Conservation (phyloP, 768 basidiomycete genomes). For the Boletus tylopilopsis region DNA sequence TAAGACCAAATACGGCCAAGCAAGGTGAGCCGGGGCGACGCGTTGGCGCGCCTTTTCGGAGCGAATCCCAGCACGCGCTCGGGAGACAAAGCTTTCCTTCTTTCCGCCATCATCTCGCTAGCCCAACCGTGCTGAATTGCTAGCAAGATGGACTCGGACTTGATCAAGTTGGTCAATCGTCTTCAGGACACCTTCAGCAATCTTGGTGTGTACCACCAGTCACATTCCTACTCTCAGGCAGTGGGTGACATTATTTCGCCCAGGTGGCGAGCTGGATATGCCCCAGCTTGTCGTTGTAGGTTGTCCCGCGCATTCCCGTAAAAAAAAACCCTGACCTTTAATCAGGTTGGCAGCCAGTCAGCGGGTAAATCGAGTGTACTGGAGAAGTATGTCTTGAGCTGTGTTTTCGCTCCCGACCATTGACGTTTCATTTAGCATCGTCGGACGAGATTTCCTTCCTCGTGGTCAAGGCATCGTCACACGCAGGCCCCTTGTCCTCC, state of each 20-base stretch:
- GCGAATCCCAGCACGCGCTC: slow-evolving; percentile 16
- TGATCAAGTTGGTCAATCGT: slow-evolving; percentile 92
- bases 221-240: slow-evolving; percentile 4
- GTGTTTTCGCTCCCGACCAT: slow-evolving; percentile 3
- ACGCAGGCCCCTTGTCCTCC: slow-evolving; percentile 89
- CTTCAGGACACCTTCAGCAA: slow-evolving; percentile 92
- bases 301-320: slow-evolving; percentile 14
- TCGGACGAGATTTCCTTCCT: slow-evolving; percentile 88
- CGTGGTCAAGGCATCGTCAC: slow-evolving; percentile 95
- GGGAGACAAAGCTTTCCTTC: slow-evolving; percentile 1
- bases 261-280: slow-evolving; percentile 91
- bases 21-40: slow-evolving; percentile 29
- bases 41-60: slow-evolving; percentile 18
- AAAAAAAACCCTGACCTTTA: neutral
- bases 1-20: slow-evolving; percentile 25
- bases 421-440: slow-evolving; percentile 56
- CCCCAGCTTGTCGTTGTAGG: slow-evolving; percentile 85
- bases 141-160: slow-evolving; percentile 80
- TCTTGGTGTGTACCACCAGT: slow-evolving; percentile 53
- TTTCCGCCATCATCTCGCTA: slow-evolving; percentile 5
- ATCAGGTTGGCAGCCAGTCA: slow-evolving; percentile 92
- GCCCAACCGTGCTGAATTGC: neutral
- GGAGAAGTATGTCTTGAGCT: slow-evolving; percentile 68
- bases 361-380: slow-evolving; percentile 95
- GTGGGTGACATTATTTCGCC: slow-evolving; percentile 7